Evolutionary conservation across 2,329 filamentous ascomycete genomes (phyloP).

Genomic region (Sporothrix curviconia): DNA sequence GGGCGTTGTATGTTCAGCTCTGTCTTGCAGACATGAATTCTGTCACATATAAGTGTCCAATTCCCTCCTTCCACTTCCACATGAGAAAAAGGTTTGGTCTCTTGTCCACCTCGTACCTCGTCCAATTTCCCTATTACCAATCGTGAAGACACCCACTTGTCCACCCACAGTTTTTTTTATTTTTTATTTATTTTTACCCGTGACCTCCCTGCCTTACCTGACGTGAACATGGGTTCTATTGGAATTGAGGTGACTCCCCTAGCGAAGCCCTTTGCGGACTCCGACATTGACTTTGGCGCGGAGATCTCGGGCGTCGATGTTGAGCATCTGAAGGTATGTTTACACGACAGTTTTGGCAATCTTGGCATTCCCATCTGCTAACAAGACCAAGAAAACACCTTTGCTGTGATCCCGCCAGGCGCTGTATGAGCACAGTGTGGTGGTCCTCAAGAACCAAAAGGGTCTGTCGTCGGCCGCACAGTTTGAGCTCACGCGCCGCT

Average conservation of each 20-base stretch:
- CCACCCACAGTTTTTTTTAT: no score
- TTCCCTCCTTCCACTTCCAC: no score
- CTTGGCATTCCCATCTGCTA: background rate
- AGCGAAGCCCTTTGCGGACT: constrained; percentile 12
- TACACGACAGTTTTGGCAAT: background rate
- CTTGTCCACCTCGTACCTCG: no score
- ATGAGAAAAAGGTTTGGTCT: no score
- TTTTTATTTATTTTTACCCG: background rate
- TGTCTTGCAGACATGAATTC: no score
- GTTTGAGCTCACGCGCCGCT: constrained; percentile 64
- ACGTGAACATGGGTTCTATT: constrained; percentile 14
- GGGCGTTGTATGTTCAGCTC: no score
- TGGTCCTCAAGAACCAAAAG: constrained; percentile 63
- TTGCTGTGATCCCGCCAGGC: constrained; percentile 55
- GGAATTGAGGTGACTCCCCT: constrained; percentile 13
- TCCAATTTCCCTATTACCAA: no score
- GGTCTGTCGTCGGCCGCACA: constrained; percentile 61
- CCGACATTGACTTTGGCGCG: constrained; percentile 51
- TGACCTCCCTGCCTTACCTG: background rate
- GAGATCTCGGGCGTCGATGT: constrained; percentile 51
- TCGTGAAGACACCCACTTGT: no score
- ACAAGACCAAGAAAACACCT: constrained; percentile 52
- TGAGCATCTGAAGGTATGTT: constrained; percentile 54
- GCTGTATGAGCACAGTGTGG: constrained; percentile 61
- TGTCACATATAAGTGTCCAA: no score